These are phyloP conservation scores for Blastobotrys serpentis DNA, from an alignment of 1,139 yeast species.

Conservation along the genomic window DNA sequence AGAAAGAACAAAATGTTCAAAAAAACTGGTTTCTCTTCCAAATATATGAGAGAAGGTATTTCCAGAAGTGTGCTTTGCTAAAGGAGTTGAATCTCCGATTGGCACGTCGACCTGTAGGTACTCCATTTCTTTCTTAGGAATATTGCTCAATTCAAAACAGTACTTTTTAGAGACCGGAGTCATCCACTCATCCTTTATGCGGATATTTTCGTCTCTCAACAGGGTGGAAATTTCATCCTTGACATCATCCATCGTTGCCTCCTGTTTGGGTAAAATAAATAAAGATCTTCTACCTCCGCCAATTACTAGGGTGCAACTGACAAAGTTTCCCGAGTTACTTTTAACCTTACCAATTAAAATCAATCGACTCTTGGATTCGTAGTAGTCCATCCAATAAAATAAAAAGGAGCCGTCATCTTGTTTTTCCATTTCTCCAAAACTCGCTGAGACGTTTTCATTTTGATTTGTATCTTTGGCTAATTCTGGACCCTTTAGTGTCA, in stretches of 20 bases:
- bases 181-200: slow-evolving; percentile 61
- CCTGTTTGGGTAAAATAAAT: slow-evolving; percentile 64
- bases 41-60: slow-evolving; percentile 62
- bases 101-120: slow-evolving; percentile 81
- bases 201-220: slow-evolving; percentile 52
- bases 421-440: slow-evolving; percentile 6
- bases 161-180: slow-evolving; percentile 75
- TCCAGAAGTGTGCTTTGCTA: slow-evolving; percentile 11
- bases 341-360: slow-evolving; percentile 83
- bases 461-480: slow-evolving; percentile 6
- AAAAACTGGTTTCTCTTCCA: slow-evolving; percentile 71
- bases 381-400: slow-evolving; percentile 89
- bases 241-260: slow-evolving; percentile 59
- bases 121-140: slow-evolving; percentile 71
- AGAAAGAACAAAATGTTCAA: slow-evolving; percentile 83
- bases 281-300: slow-evolving; percentile 70
- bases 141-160: slow-evolving; percentile 80
- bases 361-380: slow-evolving; percentile 69
- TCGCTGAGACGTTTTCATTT: slow-evolving; percentile 16
- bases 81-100: slow-evolving; percentile 42
- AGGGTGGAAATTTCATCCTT: slow-evolving; percentile 73
- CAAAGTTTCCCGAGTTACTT: slow-evolving; percentile 46
- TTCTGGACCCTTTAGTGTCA: slow-evolving; percentile 2
- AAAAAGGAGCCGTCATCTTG: slow-evolving; percentile 51
- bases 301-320: slow-evolving; percentile 78